Conservation (phyloP, 768 basidiomycete species). For the Gloeophyllum trabeum region DNA sequence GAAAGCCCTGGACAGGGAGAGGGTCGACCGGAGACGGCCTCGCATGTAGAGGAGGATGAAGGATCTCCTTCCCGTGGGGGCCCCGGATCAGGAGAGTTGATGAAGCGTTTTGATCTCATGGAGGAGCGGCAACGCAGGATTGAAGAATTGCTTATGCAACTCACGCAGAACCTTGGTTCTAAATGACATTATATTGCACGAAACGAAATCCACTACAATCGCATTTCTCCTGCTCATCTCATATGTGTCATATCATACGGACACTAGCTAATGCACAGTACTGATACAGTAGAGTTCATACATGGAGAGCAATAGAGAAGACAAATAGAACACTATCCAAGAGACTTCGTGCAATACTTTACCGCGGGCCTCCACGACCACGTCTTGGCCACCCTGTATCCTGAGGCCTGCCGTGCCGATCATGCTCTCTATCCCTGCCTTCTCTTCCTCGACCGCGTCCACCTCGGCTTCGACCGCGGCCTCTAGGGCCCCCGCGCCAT, state of each 20-base stretch:
- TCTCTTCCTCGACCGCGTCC: constrained; percentile 19
- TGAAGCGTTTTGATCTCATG: constrained; percentile 25
- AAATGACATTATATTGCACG: constrained; percentile 2
- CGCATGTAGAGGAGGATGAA: constrained; percentile 16
- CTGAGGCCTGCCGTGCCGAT: constrained; percentile 22
- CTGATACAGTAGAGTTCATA: too few species aligned
- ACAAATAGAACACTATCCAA: too few species aligned
- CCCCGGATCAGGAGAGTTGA: constrained; percentile 10
- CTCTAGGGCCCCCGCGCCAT: constrained; percentile 15
- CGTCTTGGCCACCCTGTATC: constrained; percentile 50
- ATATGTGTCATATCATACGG: too few species aligned
- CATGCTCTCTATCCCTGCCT: constrained; percentile 17
- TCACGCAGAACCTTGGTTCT: constrained; percentile 8
- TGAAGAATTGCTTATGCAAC: constrained; percentile 30
- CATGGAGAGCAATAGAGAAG: too few species aligned
- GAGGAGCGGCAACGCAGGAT: constrained; percentile 36
- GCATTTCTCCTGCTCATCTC: too few species aligned
- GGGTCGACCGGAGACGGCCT: constrained; percentile 15
- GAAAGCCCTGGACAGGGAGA: constrained; percentile 15
- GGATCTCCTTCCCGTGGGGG: constrained; percentile 5
- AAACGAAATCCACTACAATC: too few species aligned
- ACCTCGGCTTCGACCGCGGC: constrained; percentile 21
- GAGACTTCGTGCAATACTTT: too few species aligned
- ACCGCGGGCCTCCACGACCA: constrained; percentile 10
- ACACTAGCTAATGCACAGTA: too few species aligned